A percentile compares a stretch with the other conserved stretches of the same genome.
phyloP scores from a whole-genome alignment of 805 yeast genomes.

The Grigorovia jiainica region DNA sequence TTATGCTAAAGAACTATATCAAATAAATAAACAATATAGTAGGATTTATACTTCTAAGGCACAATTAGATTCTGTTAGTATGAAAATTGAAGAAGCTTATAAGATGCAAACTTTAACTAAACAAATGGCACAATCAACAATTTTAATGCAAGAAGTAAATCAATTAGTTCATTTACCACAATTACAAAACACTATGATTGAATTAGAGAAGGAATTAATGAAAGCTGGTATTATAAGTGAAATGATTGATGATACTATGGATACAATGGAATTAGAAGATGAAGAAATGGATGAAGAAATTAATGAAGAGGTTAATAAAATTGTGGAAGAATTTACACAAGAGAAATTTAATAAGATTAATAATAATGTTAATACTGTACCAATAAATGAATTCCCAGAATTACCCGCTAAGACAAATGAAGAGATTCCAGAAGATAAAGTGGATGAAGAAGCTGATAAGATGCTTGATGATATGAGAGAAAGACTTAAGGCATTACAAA shows the following conservation, averaged over 20 bases:
- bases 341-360: slow-evolving; percentile 32
- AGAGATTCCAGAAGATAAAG: slow-evolving; percentile 34
- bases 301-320: slow-evolving; percentile 61
- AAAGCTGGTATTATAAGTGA: slow-evolving; percentile 83
- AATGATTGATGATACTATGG: slow-evolving; percentile 89
- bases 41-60: slow-evolving; percentile 75
- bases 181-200: slow-evolving; percentile 72
- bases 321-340: slow-evolving; percentile 38
- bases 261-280: slow-evolving; percentile 39
- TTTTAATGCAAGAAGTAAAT: slow-evolving; percentile 83
- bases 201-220: slow-evolving; percentile 76
- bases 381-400: slow-evolving; percentile 22
- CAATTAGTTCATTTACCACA: slow-evolving; percentile 70
- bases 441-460: slow-evolving; percentile 59
- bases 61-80: slow-evolving; percentile 70
- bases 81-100: slow-evolving; percentile 89
- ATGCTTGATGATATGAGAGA: slow-evolving; percentile 82
- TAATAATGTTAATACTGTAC: slow-evolving; percentile 27
- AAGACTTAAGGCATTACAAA: slow-evolving; percentile 74
- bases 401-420: slow-evolving; percentile 22
- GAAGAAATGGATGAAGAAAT: slow-evolving; percentile 56
- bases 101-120: slow-evolving; percentile 75
- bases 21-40: slow-evolving; percentile 61
- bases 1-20: slow-evolving; percentile 75
- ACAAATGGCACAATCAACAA: slow-evolving; percentile 68